Percentiles rank a stretch among this genome's conserved stretches.
Evolutionary conservation across 768 basidiomycete species (phyloP).

Genomic region (Boletus coccyginus): DNA sequence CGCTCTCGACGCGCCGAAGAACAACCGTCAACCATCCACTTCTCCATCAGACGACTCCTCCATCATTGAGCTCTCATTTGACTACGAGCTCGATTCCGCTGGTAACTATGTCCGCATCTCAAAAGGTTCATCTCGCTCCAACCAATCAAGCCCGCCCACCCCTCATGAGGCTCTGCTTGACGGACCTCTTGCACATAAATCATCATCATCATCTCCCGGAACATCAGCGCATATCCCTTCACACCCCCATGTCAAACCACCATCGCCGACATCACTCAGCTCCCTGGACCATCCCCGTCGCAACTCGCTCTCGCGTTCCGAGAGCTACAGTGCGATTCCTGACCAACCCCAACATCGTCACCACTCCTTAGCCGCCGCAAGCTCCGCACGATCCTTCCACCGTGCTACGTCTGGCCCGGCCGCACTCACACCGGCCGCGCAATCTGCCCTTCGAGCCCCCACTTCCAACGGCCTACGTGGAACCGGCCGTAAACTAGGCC

Average conservation of each 20-base stretch:
- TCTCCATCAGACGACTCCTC: constrained; percentile 46
- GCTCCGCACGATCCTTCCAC: constrained; percentile 52
- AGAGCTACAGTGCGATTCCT: constrained; percentile 44
- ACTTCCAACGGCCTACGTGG: constrained; percentile 33
- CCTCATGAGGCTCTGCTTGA: constrained; percentile 35
- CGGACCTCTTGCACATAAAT: constrained; percentile 21
- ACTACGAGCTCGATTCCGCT: constrained; percentile 43
- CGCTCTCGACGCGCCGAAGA: constrained; percentile 32
- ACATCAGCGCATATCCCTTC: constrained; percentile 17
- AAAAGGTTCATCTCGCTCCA: constrained; percentile 40
- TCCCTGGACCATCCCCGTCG: constrained; percentile 42
- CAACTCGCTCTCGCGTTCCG: constrained; percentile 61
- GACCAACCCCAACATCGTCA: constrained; percentile 30
- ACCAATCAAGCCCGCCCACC: constrained; percentile 40
- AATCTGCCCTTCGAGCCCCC: constrained; percentile 28
- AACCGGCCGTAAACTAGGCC: constrained; percentile 33
- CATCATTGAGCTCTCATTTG: constrained; percentile 46
- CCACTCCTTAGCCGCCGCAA: constrained; percentile 22
- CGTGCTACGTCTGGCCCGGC: constrained; percentile 65
- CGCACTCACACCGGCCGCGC: constrained; percentile 30
- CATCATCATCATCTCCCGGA: constrained; percentile 25
- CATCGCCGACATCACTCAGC: constrained; percentile 35
- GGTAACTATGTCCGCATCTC: constrained; percentile 47
- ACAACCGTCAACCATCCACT: constrained; percentile 30
- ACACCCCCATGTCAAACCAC: constrained; percentile 24